Conservation (phyloP, 495 filamentous ascomycete species). For the Penicillium samsonianum region DNA sequence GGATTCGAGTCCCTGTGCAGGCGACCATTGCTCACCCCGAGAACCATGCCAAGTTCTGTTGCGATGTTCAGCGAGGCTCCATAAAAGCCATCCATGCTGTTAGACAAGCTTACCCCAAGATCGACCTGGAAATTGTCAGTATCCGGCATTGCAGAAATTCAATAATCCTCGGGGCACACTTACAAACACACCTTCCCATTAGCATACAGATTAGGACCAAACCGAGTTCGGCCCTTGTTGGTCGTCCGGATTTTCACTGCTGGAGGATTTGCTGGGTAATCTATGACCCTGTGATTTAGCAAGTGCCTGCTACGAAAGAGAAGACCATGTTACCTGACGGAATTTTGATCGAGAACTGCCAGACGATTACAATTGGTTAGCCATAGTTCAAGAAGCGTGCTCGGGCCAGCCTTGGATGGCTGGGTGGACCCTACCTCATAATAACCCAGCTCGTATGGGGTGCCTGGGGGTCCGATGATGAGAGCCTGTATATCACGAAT, state of each 20-base stretch:
- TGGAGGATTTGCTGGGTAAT: slow-evolving; percentile 86
- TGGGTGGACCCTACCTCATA: slow-evolving; percentile 66
- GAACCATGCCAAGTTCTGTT: slow-evolving; percentile 91
- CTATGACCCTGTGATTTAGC: slow-evolving; percentile 41
- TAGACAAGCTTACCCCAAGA: slow-evolving; percentile 67
- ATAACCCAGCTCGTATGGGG: slow-evolving; percentile 96
- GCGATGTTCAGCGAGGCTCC: neutral
- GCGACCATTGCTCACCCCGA: slow-evolving; percentile 89
- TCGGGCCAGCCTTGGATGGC: neutral
- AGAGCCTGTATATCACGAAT: slow-evolving; percentile 85
- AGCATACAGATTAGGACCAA: slow-evolving; percentile 97
- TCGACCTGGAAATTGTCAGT: slow-evolving; percentile 61
- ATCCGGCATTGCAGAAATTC: slow-evolving; percentile 17
- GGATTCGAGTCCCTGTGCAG: slow-evolving; percentile 92
- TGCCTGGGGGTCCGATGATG: slow-evolving; percentile 90
- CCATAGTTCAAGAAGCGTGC: neutral
- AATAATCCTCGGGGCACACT: slow-evolving; percentile 15
- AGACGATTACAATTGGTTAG: neutral
- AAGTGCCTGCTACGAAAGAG: neutral
- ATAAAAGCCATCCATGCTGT: neutral
- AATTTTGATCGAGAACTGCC: slow-evolving; percentile 41
- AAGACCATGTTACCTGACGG: slow-evolving; percentile 28
- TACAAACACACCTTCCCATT: slow-evolving; percentile 90
- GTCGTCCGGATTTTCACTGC: slow-evolving; percentile 76
- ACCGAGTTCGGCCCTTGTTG: slow-evolving; percentile 81